Percentiles rank a stretch among this genome's conserved stretches.
Evolutionary conservation across 2,329 filamentous ascomycete species (phyloP).

Genomic region (Byssochlamys sp.): DNA sequence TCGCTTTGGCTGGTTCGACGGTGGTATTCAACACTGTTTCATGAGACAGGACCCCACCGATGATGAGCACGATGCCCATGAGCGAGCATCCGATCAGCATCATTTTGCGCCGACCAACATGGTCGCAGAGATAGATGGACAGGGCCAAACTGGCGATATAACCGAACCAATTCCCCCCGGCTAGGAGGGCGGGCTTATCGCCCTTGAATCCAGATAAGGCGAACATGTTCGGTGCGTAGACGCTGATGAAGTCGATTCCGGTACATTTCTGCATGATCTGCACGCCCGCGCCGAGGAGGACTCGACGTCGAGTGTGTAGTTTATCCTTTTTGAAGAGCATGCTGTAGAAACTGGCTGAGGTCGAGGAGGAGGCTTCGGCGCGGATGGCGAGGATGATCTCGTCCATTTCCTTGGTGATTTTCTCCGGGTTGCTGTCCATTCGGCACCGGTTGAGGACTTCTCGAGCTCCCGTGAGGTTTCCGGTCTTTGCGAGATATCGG

Average conservation of each 20-base stretch:
- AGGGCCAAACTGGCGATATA: slow-evolving; percentile 13
- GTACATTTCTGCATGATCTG: slow-evolving; percentile 16
- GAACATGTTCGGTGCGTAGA: slow-evolving; percentile 16
- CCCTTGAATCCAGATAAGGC: slow-evolving; percentile 12
- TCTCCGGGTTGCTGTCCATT: background rate
- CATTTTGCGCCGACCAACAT: slow-evolving; percentile 9
- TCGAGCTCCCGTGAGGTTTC: slow-evolving; percentile 12
- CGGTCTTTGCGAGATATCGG: slow-evolving; percentile 17
- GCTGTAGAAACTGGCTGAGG: slow-evolving; percentile 11
- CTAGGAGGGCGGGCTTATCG: slow-evolving; percentile 13
- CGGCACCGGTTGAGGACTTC: background rate
- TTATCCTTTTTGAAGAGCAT: slow-evolving; percentile 16
- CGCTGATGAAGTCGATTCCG: slow-evolving; percentile 14
- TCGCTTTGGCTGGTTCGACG: background rate
- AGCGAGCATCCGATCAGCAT: slow-evolving; percentile 12
- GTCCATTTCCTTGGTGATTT: slow-evolving; percentile 14
- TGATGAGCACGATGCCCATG: slow-evolving; percentile 4
- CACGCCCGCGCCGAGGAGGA: slow-evolving; percentile 12
- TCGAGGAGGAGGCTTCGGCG: slow-evolving; percentile 14
- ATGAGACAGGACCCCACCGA: background rate
- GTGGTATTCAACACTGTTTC: background rate
- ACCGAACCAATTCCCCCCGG: slow-evolving; percentile 15
- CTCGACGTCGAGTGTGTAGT: slow-evolving; percentile 14
- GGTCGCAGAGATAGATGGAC: slow-evolving; percentile 10
- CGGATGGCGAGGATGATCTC: slow-evolving; percentile 17